Base-by-base conservation (phyloP, 495 filamentous ascomycete species). In the Neurospora sublineolata region DNA sequence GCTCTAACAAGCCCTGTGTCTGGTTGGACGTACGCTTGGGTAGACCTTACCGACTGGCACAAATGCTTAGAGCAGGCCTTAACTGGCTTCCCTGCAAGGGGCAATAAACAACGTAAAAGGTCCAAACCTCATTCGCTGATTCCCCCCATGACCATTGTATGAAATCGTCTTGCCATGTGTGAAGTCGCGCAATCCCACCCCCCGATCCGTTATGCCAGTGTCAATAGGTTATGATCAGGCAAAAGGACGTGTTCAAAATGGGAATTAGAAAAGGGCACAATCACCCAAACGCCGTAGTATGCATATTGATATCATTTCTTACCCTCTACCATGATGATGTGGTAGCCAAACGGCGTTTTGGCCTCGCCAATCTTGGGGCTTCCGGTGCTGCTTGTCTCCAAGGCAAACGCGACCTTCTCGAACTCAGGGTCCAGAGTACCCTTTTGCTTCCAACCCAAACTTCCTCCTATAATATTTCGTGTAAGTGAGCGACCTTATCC, bases 271-370 rank as follows among this genome's bases (percentile, higher is more conserved):
- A 58, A 10, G 52, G 52, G 52, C 27, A 64, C 52, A 1, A 33
- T 9, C 14, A 33, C 11, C 27, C 27, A 64, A 64, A 64, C 6
- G 52, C 27, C 52, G 52, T 64, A 33, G 27, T 33, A 64, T 64
- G 52, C 27, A 64, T 64, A 33, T 8, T 64, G 27, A 33, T 33
- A 37, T 39, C 16, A 33, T 41, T 46, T 20, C 30, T 75, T 72
- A 77, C 70, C 78, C 71, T 81, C 74, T 90, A 97, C 92, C 90
- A 97, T 95, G 71, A 97, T 90, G 70, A 97, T 89, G 81, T 97
- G 94, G 84, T 97, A 97, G n/a, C 94, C 94, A 82, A 89, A 89
- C 10, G 85, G 84, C 3, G 93, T 94, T 84, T 96, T 97, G 38
- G 89, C 90, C 82, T 96, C 92, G 16, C 82, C 92, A 78, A 86